phyloP scores from a whole-genome alignment of 176 grass and related monocot species.

The Hyparrhenia diplandra region DNA sequence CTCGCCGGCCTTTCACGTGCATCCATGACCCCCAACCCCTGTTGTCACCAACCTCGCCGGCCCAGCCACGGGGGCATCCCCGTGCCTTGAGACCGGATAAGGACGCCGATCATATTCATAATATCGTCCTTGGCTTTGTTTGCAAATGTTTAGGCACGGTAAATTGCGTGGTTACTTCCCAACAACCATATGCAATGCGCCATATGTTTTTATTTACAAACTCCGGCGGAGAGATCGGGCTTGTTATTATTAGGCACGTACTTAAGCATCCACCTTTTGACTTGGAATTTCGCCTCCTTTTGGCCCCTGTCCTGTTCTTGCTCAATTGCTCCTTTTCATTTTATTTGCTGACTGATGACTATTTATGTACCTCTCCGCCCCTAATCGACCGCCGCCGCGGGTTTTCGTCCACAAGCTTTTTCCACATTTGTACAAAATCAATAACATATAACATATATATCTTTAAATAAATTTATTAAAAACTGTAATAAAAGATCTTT shows the following conservation, averaged over 20 bases:
- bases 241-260: no score
- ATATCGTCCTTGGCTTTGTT: neutral
- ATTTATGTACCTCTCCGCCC: no score
- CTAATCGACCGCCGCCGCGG: no score
- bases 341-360: neutral
- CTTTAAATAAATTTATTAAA: no score
- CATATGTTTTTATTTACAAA: neutral
- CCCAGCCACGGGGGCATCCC: neutral
- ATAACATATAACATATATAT: no score
- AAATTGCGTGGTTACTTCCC: constrained; percentile 16
- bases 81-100: constrained; percentile 41
- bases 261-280: neutral
- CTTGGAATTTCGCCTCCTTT: neutral
- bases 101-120: neutral
- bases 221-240: neutral
- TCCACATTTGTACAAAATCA: no score
- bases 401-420: no score
- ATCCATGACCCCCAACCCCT: constrained; percentile 3
- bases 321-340: neutral
- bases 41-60: constrained; percentile 9
- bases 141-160: constrained; percentile 17
- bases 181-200: neutral
- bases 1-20: constrained; percentile 39
- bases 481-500: no score
- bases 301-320: neutral